Percentiles rank a stretch among this genome's conserved stretches.
These are phyloP conservation scores for Ceratopteris richardii DNA, from an alignment of 75 land plant species.

Conservation along the genomic window DNA sequence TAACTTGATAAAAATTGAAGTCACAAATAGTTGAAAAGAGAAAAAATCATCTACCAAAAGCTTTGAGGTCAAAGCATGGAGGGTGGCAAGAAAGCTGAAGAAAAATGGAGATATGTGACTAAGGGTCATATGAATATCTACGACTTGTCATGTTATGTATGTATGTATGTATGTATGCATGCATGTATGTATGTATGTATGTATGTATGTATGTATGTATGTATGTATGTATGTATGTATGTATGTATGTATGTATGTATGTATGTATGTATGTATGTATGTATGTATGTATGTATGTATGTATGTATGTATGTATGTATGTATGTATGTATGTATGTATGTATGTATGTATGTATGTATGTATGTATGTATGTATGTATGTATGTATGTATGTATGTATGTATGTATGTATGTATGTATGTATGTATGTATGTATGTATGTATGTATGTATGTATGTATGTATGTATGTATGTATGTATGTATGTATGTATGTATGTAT, in stretches of 20 bases:
- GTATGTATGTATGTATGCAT: background rate
- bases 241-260: background rate
- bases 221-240: background rate
- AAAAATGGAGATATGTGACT: no score
- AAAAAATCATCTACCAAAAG: no score
- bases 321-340: background rate
- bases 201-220: background rate
- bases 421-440: background rate
- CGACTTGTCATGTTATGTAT: background rate
- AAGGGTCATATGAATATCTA: no score
- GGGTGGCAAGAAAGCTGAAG: no score
- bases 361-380: conserved; percentile 2
- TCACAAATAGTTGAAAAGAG: no score
- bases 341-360: conserved; percentile 1
- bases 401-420: background rate
- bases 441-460: no score
- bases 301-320: background rate
- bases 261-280: background rate
- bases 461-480: background rate
- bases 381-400: conserved; percentile 3
- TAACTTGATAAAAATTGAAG: no score
- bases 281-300: background rate
- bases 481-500: background rate
- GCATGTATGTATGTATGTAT: conserved; percentile 1
- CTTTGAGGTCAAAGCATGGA: no score